phyloP scores from a whole-genome alignment of 495 filamentous ascomycete genomes.

The Pyronema omphalodes region DNA sequence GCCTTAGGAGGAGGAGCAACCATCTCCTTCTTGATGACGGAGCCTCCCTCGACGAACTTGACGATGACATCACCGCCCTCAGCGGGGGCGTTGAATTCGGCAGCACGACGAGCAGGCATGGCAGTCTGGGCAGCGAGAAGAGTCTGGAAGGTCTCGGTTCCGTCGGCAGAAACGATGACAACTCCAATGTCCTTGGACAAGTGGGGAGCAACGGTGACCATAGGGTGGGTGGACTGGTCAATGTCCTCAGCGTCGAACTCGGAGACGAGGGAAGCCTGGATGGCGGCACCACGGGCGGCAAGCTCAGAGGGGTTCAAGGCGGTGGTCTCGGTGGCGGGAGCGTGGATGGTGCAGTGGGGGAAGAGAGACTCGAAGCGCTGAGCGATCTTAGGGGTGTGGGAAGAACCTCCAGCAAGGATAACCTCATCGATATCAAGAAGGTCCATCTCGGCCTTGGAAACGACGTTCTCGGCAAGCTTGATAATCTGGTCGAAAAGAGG shows the following conservation, averaged over 20 bases:
- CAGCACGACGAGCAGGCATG: constrained; percentile 66
- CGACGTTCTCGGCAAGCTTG: constrained; percentile 58
- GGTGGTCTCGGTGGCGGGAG: constrained; percentile 53
- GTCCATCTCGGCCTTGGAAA: constrained; percentile 85
- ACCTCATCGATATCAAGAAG: constrained; percentile 87
- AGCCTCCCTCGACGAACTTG: constrained; percentile 65
- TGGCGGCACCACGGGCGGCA: constrained; percentile 71
- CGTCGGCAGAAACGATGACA: constrained; percentile 45
- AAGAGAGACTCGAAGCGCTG: constrained; percentile 56
- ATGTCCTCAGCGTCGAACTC: constrained; percentile 89
- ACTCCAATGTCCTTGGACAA: constrained; percentile 76
- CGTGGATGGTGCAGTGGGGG: constrained; percentile 63
- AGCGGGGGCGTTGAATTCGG: constrained; percentile 52
- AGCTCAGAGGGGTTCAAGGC: constrained; percentile 91
- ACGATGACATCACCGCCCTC: constrained; percentile 73
- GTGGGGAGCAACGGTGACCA: constrained; percentile 85
- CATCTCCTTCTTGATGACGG: constrained; percentile 79
- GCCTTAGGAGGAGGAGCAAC: constrained; percentile 52
- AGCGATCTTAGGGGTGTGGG: constrained; percentile 87
- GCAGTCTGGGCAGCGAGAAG: constrained; percentile 73
- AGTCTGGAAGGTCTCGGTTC: constrained; percentile 49
- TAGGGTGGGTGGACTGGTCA: constrained; percentile 84
- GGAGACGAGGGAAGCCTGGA: constrained; percentile 81
- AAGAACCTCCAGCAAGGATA: constrained; percentile 77
- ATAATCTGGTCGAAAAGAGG: constrained; percentile 78